Conservation (phyloP, 2,329 filamentous ascomycete species). For the Ophiocordyceps camponoti-saundersi region DNA sequence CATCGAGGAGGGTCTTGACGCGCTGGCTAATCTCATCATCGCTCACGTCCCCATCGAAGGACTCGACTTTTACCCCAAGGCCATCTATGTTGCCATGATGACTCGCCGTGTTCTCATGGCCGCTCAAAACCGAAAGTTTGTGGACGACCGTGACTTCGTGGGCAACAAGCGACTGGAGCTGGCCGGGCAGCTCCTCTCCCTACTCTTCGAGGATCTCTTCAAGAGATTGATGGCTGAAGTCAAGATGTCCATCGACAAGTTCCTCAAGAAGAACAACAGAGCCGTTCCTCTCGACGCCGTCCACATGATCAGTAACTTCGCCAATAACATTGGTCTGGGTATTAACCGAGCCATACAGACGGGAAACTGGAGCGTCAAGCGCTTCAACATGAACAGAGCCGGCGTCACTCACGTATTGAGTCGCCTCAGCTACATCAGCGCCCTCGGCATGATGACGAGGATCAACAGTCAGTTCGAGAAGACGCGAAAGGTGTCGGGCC, state of each 20-base stretch:
- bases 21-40: conserved; percentile 80
- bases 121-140: conserved; percentile 70
- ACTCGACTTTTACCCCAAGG: conserved; percentile 92
- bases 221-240: conserved; percentile 84
- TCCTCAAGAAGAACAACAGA: conserved; percentile 82
- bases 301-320: conserved; percentile 67
- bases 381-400: conserved; percentile 96
- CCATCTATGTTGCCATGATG: conserved; percentile 94
- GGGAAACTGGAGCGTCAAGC: conserved; percentile 94
- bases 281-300: conserved; percentile 79
- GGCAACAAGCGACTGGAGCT: conserved; percentile 93
- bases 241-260: conserved; percentile 88
- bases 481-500: conserved; percentile 89
- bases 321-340: conserved; percentile 74
- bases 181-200: conserved; percentile 81
- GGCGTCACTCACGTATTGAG: conserved; percentile 94
- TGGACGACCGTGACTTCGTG: conserved; percentile 94
- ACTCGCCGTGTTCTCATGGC: conserved; percentile 91
- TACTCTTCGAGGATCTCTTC: conserved; percentile 95
- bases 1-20: conserved; percentile 82
- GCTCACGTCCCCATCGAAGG: conserved; percentile 86
- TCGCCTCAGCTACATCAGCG: conserved; percentile 87
- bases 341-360: conserved; percentile 95
- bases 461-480: conserved; percentile 99
- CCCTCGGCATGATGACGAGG: conserved; percentile 97